phyloP scores from a whole-genome alignment of 78 protist genomes.

The Emiliania huxleyi region DNA sequence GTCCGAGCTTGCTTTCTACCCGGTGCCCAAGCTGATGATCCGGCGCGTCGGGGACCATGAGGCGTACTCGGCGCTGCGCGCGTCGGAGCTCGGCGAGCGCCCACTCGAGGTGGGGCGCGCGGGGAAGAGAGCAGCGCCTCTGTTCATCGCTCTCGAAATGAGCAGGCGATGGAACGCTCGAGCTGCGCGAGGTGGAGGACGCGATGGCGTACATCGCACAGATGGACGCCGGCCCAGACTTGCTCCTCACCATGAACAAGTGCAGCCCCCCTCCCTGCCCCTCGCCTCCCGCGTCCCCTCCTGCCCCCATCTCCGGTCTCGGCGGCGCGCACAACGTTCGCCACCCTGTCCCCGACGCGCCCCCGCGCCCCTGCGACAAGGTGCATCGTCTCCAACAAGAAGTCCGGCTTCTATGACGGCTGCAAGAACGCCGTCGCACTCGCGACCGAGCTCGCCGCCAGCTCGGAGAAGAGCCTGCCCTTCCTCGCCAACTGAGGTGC shows the following conservation, averaged over 20 bases:
- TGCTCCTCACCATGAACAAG: not conserved
- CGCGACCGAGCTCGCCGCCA: not conserved
- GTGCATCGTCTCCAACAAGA: not conserved
- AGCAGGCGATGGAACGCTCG: not conserved
- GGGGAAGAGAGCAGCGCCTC: too few relatives aligned
- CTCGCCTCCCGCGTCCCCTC: too few relatives aligned
- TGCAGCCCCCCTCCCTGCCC: too few relatives aligned
- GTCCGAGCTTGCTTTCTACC: conserved; percentile 46
- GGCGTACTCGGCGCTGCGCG: conserved; percentile 45
- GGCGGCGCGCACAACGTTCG: too few relatives aligned
- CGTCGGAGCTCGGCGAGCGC: conserved; percentile 48
- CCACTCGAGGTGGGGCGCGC: too few relatives aligned
- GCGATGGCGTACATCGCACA: conserved; percentile 5
- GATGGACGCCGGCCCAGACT: not conserved
- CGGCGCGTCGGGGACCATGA: conserved; percentile 51
- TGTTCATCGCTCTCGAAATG: too few relatives aligned
- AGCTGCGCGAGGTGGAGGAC: not conserved
- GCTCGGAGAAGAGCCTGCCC: not conserved
- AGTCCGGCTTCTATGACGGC: conserved; percentile 18
- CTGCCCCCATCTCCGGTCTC: too few relatives aligned
- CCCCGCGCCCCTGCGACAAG: too few relatives aligned
- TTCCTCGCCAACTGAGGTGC: too few relatives aligned
- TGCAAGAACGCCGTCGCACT: conserved; percentile 35
- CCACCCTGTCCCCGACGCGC: too few relatives aligned
- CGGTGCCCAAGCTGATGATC: conserved; percentile 38